phyloP scores from a whole-genome alignment of 129 eudicot genomes.

The Silybum marianum region DNA sequence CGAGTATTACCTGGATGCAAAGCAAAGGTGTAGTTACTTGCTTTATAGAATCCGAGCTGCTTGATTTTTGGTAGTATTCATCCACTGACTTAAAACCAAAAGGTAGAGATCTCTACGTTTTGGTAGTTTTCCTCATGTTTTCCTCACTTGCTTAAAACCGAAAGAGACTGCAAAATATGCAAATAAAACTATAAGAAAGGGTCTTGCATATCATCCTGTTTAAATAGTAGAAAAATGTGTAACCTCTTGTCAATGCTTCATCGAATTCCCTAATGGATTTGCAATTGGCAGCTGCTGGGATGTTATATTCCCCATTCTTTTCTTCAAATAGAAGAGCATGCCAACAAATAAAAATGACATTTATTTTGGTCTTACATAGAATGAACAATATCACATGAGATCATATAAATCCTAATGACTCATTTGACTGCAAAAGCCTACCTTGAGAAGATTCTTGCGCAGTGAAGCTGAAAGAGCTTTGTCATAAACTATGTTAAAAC shows the following conservation, averaged over 20 bases:
- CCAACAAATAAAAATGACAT: constrained; percentile 31
- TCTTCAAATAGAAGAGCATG: constrained; percentile 90
- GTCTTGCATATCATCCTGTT: not conserved
- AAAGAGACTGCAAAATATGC: constrained; percentile 60
- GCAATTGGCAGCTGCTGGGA: constrained; percentile 73
- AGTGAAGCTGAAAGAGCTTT: constrained; percentile 74
- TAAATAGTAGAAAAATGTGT: constrained; percentile 7
- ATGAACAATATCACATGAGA: not conserved
- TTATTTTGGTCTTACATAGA: not conserved
- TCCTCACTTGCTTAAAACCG: no score
- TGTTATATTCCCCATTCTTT: constrained; percentile 73
- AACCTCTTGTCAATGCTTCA: constrained; percentile 92
- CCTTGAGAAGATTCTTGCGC: constrained; percentile 70
- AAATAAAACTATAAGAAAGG: constrained; percentile 18
- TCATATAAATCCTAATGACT: not conserved
- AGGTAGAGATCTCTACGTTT: no score
- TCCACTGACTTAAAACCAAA: constrained; percentile 96
- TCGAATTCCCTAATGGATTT: constrained; percentile 86
- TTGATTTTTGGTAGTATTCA: constrained; percentile 80
- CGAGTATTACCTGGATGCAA: constrained; percentile 74
- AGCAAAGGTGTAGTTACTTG: constrained; percentile 79
- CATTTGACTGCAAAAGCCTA: constrained; percentile 4
- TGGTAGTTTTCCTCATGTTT: no score
- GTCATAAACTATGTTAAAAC: constrained; percentile 82
- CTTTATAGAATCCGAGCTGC: constrained; percentile 76